Percentiles rank a stretch among this genome's conserved stretches.
Evolutionary conservation across 2,329 filamentous ascomycete genomes (phyloP).

Genomic region (Aspergillus piperis): DNA sequence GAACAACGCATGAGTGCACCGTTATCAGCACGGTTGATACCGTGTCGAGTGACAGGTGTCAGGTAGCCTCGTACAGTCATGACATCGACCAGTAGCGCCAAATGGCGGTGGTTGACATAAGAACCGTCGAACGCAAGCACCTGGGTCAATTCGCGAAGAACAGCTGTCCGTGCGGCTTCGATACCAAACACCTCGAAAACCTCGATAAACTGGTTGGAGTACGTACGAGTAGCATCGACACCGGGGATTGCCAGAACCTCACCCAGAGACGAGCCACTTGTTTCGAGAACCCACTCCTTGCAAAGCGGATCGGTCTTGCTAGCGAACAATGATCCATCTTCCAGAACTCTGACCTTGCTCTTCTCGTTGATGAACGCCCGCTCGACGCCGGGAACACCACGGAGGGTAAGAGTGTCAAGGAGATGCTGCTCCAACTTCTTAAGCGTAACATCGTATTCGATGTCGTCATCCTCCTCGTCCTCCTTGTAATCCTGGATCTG

Average conservation of each 20-base stretch:
- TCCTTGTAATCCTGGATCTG: constrained; percentile 70
- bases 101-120: constrained; percentile 97
- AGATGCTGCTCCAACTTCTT: constrained; percentile 91
- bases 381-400: constrained; percentile 85
- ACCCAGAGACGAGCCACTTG: constrained; percentile 82
- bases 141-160: constrained; percentile 84
- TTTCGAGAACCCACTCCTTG: constrained; percentile 95
- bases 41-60: constrained; percentile 95
- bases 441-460: constrained; percentile 88
- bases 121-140: constrained; percentile 98
- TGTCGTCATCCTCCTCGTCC: constrained; percentile 71
- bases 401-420: constrained; percentile 84
- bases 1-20: constrained; percentile 99
- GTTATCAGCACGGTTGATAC: constrained; percentile 97
- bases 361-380: constrained; percentile 91
- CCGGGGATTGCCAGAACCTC: constrained; percentile 84
- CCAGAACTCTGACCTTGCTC: constrained; percentile 64
- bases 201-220: constrained; percentile 94
- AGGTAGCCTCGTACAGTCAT: constrained; percentile 95
- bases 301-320: constrained; percentile 73
- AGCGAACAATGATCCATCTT: constrained; percentile 72
- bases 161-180: constrained; percentile 82
- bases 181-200: constrained; percentile 95
- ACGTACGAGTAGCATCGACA: constrained; percentile 81
- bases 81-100: constrained; percentile 91